These are phyloP conservation scores for Alternaria brassicicola DNA, from an alignment of 2,329 filamentous ascomycete genomes.

Conservation along the genomic window DNA sequence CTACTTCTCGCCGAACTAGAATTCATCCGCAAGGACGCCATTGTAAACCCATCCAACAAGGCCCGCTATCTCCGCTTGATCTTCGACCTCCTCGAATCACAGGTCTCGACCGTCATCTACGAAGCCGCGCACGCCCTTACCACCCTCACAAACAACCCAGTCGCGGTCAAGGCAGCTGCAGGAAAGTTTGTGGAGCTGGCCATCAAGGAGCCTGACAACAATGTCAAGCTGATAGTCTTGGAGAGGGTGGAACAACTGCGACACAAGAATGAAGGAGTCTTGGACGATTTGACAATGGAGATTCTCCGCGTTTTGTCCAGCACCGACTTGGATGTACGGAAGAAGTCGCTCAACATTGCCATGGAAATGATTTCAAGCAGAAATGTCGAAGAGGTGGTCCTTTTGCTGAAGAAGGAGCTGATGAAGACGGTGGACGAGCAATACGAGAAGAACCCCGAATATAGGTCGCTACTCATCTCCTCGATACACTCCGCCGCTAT, in stretches of 20 bases:
- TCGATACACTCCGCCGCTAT: conserved; percentile 98
- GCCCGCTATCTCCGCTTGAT: conserved; percentile 92
- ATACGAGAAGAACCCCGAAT: conserved; percentile 76
- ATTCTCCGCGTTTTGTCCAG: conserved; percentile 93
- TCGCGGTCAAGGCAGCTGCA: conserved; percentile 95
- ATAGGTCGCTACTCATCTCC: conserved; percentile 88
- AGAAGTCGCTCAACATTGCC: conserved; percentile 87
- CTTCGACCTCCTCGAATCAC: conserved; percentile 93
- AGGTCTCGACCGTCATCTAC: conserved; percentile 93
- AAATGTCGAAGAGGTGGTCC: conserved; percentile 96
- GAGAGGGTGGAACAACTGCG: conserved; percentile 89
- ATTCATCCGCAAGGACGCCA: conserved; percentile 97
- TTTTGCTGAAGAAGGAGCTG: conserved; percentile 95
- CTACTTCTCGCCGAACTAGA: conserved; percentile 92
- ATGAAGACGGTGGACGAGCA: conserved; percentile 98
- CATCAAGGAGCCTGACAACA: conserved; percentile 98
- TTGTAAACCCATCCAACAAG: conserved; percentile 94
- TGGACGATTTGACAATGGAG: conserved; percentile 97
- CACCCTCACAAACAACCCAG: conserved; percentile 91
- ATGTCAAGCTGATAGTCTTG: conserved; percentile 97
- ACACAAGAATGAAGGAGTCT: conserved; percentile 84
- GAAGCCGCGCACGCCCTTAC: conserved; percentile 96
- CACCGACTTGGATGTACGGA: conserved; percentile 92
- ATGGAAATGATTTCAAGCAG: conserved; percentile 99
- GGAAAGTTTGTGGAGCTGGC: conserved; percentile 95